Conservation (phyloP, 2,329 filamentous ascomycete genomes). For the Trichothecium sympodiale region DNA sequence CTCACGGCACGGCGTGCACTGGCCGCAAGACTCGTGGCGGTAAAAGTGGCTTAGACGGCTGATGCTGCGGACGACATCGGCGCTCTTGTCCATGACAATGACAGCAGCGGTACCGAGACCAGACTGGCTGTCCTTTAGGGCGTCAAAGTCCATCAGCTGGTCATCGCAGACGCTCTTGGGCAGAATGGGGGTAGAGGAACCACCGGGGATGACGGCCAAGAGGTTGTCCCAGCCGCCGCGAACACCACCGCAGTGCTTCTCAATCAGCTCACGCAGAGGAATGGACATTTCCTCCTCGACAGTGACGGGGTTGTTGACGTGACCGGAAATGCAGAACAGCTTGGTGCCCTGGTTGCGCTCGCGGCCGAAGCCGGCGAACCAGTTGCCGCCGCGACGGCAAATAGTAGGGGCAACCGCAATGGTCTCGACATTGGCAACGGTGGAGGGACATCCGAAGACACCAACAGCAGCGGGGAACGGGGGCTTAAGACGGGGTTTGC, state of each 20-base stretch:
- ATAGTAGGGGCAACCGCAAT: constrained; percentile 93
- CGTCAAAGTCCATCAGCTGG: constrained; percentile 98
- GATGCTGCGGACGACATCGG: constrained; percentile 91
- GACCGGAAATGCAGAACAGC: constrained; percentile 94
- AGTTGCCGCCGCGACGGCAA: constrained; percentile 78
- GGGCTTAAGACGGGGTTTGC: constrained; percentile 96
- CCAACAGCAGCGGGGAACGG: constrained; percentile 96
- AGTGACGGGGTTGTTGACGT: constrained; percentile 97
- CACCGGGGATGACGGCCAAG: constrained; percentile 87
- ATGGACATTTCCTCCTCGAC: constrained; percentile 99
- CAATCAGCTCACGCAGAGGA: constrained; percentile 87
- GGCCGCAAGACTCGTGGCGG: constrained; percentile 94
- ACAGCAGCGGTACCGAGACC: constrained; percentile 95
- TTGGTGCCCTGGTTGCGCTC: constrained; percentile 97
- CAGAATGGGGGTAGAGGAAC: constrained; percentile 90
- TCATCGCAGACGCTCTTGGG: constrained; percentile 85
- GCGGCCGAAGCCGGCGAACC: constrained; percentile 90
- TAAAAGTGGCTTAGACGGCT: constrained; percentile 92
- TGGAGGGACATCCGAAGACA: constrained; percentile 95
- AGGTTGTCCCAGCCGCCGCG: constrained; percentile 97
- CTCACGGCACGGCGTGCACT: constrained; percentile 99
- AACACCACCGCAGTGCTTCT: constrained; percentile 96
- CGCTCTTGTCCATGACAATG: constrained; percentile 98
- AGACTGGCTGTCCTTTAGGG: constrained; percentile 92
- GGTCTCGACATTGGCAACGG: constrained; percentile 96